These are phyloP conservation scores for Silene coronaria DNA, from an alignment of 179 eudicot species.

Conservation along the genomic window DNA sequence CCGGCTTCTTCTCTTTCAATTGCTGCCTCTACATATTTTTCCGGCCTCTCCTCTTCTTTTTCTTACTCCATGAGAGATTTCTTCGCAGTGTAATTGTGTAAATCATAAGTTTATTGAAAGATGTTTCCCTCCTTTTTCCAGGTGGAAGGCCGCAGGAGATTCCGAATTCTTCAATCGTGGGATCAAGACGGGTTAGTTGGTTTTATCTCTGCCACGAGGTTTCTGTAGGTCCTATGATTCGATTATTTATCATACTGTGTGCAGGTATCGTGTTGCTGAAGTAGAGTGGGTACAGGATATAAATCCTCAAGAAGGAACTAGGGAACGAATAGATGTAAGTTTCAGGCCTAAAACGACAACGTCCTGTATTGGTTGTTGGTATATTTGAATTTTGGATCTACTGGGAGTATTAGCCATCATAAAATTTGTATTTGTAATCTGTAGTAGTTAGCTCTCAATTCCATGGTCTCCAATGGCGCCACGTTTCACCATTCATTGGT, in stretches of 20 bases:
- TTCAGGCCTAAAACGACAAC: conserved; percentile 33
- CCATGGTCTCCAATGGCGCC: not conserved
- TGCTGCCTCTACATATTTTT: not conserved
- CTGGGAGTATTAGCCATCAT: not conserved
- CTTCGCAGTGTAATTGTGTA: not conserved
- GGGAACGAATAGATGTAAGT: conserved; percentile 65
- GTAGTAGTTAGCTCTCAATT: not conserved
- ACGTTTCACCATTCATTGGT: too few relatives aligned
- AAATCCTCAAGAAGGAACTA: conserved; percentile 62
- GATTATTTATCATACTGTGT: not conserved
- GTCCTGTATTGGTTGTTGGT: not conserved
- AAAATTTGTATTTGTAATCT: not conserved
- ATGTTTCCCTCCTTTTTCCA: conserved; percentile 22
- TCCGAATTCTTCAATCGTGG: conserved; percentile 74
- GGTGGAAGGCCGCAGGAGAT: conserved; percentile 97
- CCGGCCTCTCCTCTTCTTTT: not conserved
- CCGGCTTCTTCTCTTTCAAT: not conserved
- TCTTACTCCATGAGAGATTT: not conserved
- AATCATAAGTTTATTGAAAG: not conserved
- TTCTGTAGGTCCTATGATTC: not conserved
- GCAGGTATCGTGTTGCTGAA: conserved; percentile 89
- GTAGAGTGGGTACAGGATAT: conserved; percentile 78
- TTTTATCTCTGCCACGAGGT: conserved; percentile 2
- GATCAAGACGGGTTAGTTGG: conserved; percentile 96
- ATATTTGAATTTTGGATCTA: not conserved